Evolutionary conservation across 2,329 filamentous ascomycete genomes (phyloP).

Genomic region (Aureobasidium sp.): DNA sequence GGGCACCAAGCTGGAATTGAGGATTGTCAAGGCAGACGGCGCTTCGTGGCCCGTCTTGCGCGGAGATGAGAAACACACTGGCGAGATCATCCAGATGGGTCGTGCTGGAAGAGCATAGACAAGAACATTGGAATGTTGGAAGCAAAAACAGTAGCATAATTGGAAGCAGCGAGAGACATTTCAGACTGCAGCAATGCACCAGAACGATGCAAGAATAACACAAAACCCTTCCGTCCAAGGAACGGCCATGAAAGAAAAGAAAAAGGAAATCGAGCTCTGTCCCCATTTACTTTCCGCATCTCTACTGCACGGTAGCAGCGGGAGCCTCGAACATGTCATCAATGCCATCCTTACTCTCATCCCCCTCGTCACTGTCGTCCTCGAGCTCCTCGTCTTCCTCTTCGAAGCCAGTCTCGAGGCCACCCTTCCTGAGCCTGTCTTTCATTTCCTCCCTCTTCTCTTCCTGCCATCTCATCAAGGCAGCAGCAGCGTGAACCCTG

Average conservation of each 20-base stretch:
- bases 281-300: neutral
- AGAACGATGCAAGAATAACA: neutral
- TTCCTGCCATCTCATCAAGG: slow-evolving; percentile 86
- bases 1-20: slow-evolving; percentile 82
- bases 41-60: slow-evolving; percentile 78
- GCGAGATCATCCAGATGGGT: slow-evolving; percentile 85
- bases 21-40: slow-evolving; percentile 62
- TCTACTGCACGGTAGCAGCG: slow-evolving; percentile 2
- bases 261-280: neutral
- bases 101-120: slow-evolving; percentile 52
- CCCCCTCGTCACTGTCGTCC: slow-evolving; percentile 48
- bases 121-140: neutral
- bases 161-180: neutral
- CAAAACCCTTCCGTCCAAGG: neutral
- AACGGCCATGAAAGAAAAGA: neutral
- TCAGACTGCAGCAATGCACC: neutral
- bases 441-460: slow-evolving; percentile 74
- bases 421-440: slow-evolving; percentile 57
- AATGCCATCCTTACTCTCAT: slow-evolving; percentile 46
- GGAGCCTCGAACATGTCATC: slow-evolving; percentile 34
- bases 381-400: slow-evolving; percentile 54
- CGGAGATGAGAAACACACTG: slow-evolving; percentile 62
- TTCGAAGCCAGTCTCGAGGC: slow-evolving; percentile 71
- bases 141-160: neutral
- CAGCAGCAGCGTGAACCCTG: slow-evolving; percentile 82